Evolutionary conservation across 129 eudicot genomes (phyloP).

Genomic region (Oenanthe sinensis): DNA sequence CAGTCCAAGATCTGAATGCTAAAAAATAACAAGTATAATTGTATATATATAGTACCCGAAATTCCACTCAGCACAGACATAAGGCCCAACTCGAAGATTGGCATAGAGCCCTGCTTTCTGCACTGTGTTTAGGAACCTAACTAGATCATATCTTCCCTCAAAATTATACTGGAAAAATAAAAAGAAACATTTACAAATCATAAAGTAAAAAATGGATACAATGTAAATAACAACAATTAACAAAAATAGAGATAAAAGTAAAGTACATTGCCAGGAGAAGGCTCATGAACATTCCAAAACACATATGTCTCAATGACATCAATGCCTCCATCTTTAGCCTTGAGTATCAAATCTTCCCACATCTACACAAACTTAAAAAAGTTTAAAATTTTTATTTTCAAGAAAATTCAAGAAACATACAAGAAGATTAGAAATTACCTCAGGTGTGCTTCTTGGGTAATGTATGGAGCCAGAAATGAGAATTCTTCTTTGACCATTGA

Average conservation of each 20-base stretch:
- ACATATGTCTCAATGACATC: slow-evolving; percentile 12
- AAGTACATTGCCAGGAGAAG: slow-evolving; percentile 58
- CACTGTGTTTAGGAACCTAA: slow-evolving; percentile 73
- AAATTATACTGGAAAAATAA: slow-evolving; percentile 45
- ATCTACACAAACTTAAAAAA: slow-evolving; percentile 1
- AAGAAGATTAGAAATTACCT: slow-evolving; percentile 25
- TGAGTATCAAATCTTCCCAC: slow-evolving; percentile 13
- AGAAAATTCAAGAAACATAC: neutral
- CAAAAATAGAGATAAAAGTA: neutral
- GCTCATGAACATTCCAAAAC: slow-evolving; percentile 14
- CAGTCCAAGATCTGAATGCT: slow-evolving; percentile 14
- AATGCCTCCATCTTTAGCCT: slow-evolving; percentile 13
- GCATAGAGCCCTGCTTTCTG: slow-evolving; percentile 85
- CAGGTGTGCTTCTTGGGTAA: slow-evolving; percentile 98
- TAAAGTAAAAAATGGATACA: slow-evolving; percentile 6
- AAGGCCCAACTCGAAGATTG: slow-evolving; percentile 85
- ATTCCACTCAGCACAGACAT: slow-evolving; percentile 93
- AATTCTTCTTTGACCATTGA: slow-evolving; percentile 80
- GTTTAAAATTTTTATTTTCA: neutral
- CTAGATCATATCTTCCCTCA: slow-evolving; percentile 79
- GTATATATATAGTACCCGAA: slow-evolving; percentile 47
- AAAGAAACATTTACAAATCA: neutral
- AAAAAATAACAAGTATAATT: neutral
- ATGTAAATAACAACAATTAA: neutral
- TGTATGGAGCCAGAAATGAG: slow-evolving; percentile 91